A percentile compares a stretch with the other conserved stretches of the same genome.
phyloP scores from a whole-genome alignment of 2,329 filamentous ascomycete genomes.

The Rosellinia necatrix region DNA sequence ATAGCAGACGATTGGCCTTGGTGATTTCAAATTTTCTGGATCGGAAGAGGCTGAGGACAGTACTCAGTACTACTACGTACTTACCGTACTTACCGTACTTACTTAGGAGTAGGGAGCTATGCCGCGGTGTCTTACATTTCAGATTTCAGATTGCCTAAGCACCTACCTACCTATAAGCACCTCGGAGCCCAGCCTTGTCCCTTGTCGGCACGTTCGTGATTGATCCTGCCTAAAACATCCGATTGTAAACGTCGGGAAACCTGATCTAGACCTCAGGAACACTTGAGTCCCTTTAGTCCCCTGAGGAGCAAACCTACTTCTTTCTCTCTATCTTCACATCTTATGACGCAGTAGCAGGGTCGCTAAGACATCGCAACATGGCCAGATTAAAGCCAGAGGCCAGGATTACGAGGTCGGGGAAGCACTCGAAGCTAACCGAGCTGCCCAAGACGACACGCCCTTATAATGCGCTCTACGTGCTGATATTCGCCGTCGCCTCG shows the following conservation, averaged over 20 bases:
- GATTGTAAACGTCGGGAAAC: neutral
- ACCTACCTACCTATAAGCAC: too few relatives aligned
- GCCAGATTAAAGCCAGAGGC: slow-evolving; percentile 19
- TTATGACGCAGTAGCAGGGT: neutral
- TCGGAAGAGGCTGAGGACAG: slow-evolving; percentile 15
- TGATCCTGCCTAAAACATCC: too few relatives aligned
- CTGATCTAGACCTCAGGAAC: neutral
- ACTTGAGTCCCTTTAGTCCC: neutral
- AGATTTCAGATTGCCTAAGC: too few relatives aligned
- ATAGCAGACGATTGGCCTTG: slow-evolving; percentile 9
- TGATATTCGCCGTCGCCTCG: slow-evolving; percentile 23
- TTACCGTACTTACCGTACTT: too few relatives aligned
- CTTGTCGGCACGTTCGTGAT: too few relatives aligned
- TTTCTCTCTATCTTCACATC: too few relatives aligned
- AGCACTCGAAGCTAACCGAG: neutral
- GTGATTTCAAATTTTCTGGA: slow-evolving; percentile 20
- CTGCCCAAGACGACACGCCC: slow-evolving; percentile 28
- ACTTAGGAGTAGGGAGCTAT: too few relatives aligned
- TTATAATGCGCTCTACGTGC: slow-evolving; percentile 28
- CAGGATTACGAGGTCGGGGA: too few relatives aligned
- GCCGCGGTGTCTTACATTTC: too few relatives aligned
- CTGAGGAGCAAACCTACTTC: neutral
- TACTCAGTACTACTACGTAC: too few relatives aligned
- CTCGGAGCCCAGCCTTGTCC: too few relatives aligned
- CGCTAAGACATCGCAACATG: slow-evolving; percentile 16